Percentiles rank a stretch among this genome's conserved stretches.
phyloP scores from a whole-genome alignment of 768 basidiomycete genomes.

The Tylopilus subfusipes region DNA sequence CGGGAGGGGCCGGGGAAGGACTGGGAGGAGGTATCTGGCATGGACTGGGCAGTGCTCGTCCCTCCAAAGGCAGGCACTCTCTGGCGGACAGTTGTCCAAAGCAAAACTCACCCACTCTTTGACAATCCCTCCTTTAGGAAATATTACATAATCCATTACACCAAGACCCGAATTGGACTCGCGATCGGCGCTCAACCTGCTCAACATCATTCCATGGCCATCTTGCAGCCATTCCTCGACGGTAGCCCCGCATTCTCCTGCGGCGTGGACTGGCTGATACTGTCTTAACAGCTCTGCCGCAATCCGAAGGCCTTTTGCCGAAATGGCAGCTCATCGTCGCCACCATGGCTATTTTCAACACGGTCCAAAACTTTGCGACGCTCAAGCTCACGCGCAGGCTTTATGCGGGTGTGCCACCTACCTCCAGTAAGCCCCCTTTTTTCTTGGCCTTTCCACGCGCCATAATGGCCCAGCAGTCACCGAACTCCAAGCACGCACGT shows the following conservation, averaged over 20 bases:
- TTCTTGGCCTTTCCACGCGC: background rate
- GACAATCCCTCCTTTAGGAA: constrained; percentile 20
- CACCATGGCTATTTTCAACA: constrained; percentile 78
- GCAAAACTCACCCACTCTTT: constrained; percentile 16
- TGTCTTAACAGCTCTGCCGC: constrained; percentile 52
- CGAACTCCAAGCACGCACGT: constrained; percentile 80
- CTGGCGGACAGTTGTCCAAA: constrained; percentile 7
- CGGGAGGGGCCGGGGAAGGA: constrained; percentile 31
- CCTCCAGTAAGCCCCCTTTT: constrained; percentile 34
- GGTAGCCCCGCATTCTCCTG: constrained; percentile 5
- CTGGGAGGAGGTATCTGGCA: constrained; percentile 31
- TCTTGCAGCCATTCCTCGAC: constrained; percentile 22
- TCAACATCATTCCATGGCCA: constrained; percentile 3
- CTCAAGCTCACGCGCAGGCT: constrained; percentile 74
- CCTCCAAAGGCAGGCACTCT: constrained; percentile 22
- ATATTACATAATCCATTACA: constrained; percentile 27
- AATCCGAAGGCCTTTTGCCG: constrained; percentile 68
- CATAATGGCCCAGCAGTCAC: constrained; percentile 55
- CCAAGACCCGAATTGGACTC: background rate
- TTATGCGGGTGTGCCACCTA: constrained; percentile 50
- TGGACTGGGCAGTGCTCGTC: constrained; percentile 24
- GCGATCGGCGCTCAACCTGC: constrained; percentile 18
- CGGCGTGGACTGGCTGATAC: background rate
- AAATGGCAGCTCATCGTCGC: constrained; percentile 87
- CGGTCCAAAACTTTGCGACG: constrained; percentile 75